phyloP scores from a whole-genome alignment of 2,329 filamentous ascomycete species.

The Teratosphaeria epicoccoides region DNA sequence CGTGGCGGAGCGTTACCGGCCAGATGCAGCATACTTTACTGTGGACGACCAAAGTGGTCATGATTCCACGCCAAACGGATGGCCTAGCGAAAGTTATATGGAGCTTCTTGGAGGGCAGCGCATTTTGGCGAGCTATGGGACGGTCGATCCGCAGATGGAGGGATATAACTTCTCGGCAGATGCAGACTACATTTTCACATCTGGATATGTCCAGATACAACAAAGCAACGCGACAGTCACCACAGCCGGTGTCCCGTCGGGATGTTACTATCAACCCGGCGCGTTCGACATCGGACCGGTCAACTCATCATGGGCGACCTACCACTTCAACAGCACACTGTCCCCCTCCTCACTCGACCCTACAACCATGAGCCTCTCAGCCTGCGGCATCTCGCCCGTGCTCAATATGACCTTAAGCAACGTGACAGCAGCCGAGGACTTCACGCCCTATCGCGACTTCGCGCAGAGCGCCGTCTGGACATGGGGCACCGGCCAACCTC shows the following conservation, averaged over 20 bases:
- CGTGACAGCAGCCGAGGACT: slow-evolving; percentile 39
- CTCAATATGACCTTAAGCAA: slow-evolving; percentile 47
- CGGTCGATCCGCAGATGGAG: slow-evolving; percentile 46
- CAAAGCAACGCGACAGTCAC: slow-evolving; percentile 24
- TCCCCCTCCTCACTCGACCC: slow-evolving; percentile 13
- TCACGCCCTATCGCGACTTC: slow-evolving; percentile 41
- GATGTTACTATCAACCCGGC: slow-evolving; percentile 44
- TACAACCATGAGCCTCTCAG: slow-evolving; percentile 33
- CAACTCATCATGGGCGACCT: slow-evolving; percentile 46
- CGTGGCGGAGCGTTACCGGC: slow-evolving; percentile 31
- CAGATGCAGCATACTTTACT: slow-evolving; percentile 44
- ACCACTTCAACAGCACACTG: slow-evolving; percentile 10
- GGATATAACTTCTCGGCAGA: slow-evolving; percentile 47
- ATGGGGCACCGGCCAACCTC: slow-evolving; percentile 48
- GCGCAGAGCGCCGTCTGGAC: slow-evolving; percentile 47
- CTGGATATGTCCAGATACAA: slow-evolving; percentile 32
- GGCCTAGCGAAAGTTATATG: slow-evolving; percentile 52
- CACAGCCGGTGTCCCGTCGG: slow-evolving; percentile 35
- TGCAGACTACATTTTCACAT: slow-evolving; percentile 40
- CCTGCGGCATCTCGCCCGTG: slow-evolving; percentile 51
- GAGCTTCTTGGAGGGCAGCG: slow-evolving; percentile 45
- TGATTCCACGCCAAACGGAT: slow-evolving; percentile 46
- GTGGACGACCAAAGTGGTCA: slow-evolving; percentile 26
- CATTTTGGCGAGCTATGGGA: slow-evolving; percentile 46
- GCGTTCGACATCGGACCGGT: slow-evolving; percentile 31